Conservation (phyloP, 2,329 filamentous ascomycete species). For the Triangularia setosa region DNA sequence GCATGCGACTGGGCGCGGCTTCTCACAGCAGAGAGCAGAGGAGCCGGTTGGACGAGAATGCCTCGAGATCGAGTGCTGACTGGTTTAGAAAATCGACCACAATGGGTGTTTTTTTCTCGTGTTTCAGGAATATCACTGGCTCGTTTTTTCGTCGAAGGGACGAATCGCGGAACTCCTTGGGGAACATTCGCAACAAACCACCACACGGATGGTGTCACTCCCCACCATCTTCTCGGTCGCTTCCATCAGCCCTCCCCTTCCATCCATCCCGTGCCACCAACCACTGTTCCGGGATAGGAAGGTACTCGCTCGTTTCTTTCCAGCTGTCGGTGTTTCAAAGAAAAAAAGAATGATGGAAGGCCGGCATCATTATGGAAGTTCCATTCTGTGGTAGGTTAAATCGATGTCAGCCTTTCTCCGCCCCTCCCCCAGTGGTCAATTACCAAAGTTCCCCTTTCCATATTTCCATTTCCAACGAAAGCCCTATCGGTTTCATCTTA, state of each 20-base stretch:
- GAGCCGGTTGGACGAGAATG: constrained; percentile 14
- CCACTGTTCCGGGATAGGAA: not conserved
- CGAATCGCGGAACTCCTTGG: not conserved
- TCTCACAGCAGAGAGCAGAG: not conserved
- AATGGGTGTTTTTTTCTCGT: not conserved
- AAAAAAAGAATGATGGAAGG: not conserved
- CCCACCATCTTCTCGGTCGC: not conserved
- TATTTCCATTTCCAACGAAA: not conserved
- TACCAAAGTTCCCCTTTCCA: not conserved
- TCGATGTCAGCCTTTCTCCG: not conserved
- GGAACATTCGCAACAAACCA: not conserved
- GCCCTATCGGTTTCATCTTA: not conserved
- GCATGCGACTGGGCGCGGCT: not conserved
- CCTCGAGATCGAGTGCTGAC: constrained; percentile 1
- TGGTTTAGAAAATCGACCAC: not conserved
- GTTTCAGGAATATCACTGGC: not conserved
- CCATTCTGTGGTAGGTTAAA: not conserved
- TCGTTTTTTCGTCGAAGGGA: not conserved
- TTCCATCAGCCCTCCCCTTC: not conserved
- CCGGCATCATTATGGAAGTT: not conserved
- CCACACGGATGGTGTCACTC: not conserved
- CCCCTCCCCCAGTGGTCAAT: too few relatives aligned
- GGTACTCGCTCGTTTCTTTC: not conserved
- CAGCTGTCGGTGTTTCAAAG: not conserved
- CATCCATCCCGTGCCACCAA: not conserved